Base-by-base conservation (phyloP, 208 protist genomes). In the Leishmania tarentolae region DNA sequence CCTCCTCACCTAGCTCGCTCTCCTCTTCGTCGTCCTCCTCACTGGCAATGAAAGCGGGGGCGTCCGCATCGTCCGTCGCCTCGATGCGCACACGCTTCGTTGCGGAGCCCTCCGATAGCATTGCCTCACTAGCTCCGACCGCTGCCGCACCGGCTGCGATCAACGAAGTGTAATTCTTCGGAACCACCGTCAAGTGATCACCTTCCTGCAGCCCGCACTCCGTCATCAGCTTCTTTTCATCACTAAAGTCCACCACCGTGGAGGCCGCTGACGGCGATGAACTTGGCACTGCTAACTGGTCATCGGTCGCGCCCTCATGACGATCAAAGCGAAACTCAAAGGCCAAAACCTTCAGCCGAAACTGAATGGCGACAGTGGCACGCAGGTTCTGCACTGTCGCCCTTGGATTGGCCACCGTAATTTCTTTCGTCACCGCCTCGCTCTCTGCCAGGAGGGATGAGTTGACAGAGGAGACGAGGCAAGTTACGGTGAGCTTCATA, bases 381-480 rank as follows among this genome's bases (percentile, higher is more conserved):
- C 94, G 91, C 59, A 97, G 65, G 68, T 90, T 96, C 40, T 87
- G 87, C 50, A 97, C 74, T 17, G 89, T 95, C 11, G 94, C 94
- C 2, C 81, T 84, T 17, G 94, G 91, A 76, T 97, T 95, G 28
- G 85, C 80, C 69, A 97, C 90, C 21, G 88, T 81, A 7, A 97
- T 78, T 76, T 96, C 92, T 85, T 95, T 92, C 66, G 82, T 93
- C n/a, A 78, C 71, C 24, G 78, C 83, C 74, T 83, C 83, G 28
- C 76, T 75, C 37, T 90, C 83, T 21, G 75, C n/a, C 35, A 93
- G 78, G 53, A 80, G 74, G 28, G 78, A 80, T 47, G 86, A 84
- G 76, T 88, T 89, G 31, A 87, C 85, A 47, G 83, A 90, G 56
- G 80, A 84, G 35, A 93, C 87, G 31, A 87, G 80, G 74, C 86